Conservation (phyloP, 345 rosid genomes). For the Citrus inodora region DNA sequence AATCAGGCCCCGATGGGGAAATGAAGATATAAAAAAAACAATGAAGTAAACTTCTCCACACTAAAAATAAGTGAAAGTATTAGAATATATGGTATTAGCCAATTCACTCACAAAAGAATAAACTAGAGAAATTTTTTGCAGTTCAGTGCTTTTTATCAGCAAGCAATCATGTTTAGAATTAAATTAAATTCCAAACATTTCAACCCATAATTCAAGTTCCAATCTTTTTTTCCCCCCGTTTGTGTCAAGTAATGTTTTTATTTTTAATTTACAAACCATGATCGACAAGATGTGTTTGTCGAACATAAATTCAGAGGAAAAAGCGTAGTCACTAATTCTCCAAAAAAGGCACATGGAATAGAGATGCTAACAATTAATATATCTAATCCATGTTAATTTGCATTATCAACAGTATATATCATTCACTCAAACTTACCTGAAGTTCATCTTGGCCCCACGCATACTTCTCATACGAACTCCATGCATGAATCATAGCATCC, state of each 20-base stretch:
- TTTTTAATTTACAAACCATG: not conserved
- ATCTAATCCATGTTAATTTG: not conserved
- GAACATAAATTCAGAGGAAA: not conserved
- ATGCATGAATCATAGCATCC: conserved; percentile 97
- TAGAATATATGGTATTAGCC: not conserved
- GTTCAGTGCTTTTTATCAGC: not conserved
- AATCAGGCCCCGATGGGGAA: not conserved
- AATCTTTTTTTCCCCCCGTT: not conserved
- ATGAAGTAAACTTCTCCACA: not conserved
- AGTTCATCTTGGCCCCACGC: conserved; percentile 99
- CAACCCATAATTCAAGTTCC: not conserved
- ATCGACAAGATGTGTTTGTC: not conserved
- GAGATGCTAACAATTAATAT: not conserved
- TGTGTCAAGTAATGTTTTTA: not conserved
- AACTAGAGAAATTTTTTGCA: not conserved
- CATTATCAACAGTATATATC: not conserved
- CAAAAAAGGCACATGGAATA: not conserved
- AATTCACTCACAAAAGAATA: not conserved
- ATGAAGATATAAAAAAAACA: not conserved
- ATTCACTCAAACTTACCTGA: conserved; percentile 45
- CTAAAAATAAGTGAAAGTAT: not conserved
- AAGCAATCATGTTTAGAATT: not conserved
- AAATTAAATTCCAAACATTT: not conserved
- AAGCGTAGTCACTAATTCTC: not conserved
- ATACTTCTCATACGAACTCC: conserved; percentile 93